Percentiles rank a stretch among this genome's conserved stretches.
phyloP scores from a whole-genome alignment of 345 rosid species.

The Syzygium oleosum region DNA sequence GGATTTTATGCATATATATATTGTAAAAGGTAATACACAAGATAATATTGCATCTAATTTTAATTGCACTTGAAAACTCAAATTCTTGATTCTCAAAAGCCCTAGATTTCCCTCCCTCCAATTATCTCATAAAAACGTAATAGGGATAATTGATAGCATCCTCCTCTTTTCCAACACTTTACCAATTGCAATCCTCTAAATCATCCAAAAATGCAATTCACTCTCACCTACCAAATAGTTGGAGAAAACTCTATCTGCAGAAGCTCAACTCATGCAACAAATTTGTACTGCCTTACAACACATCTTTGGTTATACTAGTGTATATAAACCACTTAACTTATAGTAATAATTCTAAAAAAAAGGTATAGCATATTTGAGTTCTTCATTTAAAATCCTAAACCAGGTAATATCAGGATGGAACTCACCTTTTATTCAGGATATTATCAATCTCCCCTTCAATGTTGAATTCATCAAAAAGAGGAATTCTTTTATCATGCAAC shows the following conservation, averaged over 20 bases:
- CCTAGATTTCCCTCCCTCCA: neutral
- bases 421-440: slow-evolving; percentile 89
- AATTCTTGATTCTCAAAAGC: neutral
- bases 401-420: neutral
- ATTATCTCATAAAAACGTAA: neutral
- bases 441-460: slow-evolving; percentile 82
- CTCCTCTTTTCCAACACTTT: neutral
- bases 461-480: slow-evolving; percentile 80
- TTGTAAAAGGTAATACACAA: neutral
- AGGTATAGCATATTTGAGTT: neutral
- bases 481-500: slow-evolving; percentile 60
- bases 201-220: neutral
- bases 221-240: neutral
- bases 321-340: neutral
- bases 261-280: neutral
- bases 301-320: neutral
- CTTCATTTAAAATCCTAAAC: neutral
- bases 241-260: neutral
- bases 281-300: neutral
- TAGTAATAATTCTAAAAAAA: neutral
- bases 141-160: neutral
- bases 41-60: neutral
- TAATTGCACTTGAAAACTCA: neutral
- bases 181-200: neutral
- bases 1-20: neutral